A percentile compares a stretch with the other conserved stretches of the same genome.
Evolutionary conservation across 306 rosid genomes (phyloP).

Genomic region (Prunus padus): DNA sequence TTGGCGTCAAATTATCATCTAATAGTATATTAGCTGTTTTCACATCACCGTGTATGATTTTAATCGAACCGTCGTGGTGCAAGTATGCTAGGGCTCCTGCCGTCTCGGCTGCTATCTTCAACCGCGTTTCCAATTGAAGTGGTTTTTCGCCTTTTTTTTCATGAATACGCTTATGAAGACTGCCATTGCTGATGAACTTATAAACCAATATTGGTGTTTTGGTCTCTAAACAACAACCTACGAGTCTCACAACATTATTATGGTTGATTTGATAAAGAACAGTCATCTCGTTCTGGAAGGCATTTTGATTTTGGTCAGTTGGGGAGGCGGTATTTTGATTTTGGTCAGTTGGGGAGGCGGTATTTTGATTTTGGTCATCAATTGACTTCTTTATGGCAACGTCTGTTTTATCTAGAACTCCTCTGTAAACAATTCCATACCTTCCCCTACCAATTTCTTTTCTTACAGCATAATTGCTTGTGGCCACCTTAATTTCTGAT

Average conservation of each 20-base stretch:
- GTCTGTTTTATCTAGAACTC: too few relatives aligned
- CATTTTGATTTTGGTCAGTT: too few relatives aligned
- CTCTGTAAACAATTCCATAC: too few relatives aligned
- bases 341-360: too few relatives aligned
- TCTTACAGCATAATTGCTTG: too few relatives aligned
- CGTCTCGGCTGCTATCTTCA: slow-evolving; percentile 19
- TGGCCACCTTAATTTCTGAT: too few relatives aligned
- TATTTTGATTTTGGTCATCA: too few relatives aligned
- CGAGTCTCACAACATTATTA: slow-evolving; percentile 17
- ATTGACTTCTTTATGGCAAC: too few relatives aligned
- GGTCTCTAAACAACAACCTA: slow-evolving; percentile 23
- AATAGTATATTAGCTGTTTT: slow-evolving; percentile 19
- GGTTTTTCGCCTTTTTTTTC: background rate
- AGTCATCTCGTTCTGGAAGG: background rate
- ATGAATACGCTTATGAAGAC: slow-evolving; percentile 7
- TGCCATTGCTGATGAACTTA: slow-evolving; percentile 18
- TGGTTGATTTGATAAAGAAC: slow-evolving; percentile 24
- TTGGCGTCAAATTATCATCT: slow-evolving; percentile 1
- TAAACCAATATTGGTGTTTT: slow-evolving; percentile 15
- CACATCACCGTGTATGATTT: slow-evolving; percentile 19
- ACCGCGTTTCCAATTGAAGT: slow-evolving; percentile 13
- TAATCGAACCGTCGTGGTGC: slow-evolving; percentile 4
- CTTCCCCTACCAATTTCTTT: too few relatives aligned
- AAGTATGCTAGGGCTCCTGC: slow-evolving; percentile 22
- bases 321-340: too few relatives aligned